Conservation (phyloP, 768 basidiomycete genomes). For the Boletus barrowsii region DNA sequence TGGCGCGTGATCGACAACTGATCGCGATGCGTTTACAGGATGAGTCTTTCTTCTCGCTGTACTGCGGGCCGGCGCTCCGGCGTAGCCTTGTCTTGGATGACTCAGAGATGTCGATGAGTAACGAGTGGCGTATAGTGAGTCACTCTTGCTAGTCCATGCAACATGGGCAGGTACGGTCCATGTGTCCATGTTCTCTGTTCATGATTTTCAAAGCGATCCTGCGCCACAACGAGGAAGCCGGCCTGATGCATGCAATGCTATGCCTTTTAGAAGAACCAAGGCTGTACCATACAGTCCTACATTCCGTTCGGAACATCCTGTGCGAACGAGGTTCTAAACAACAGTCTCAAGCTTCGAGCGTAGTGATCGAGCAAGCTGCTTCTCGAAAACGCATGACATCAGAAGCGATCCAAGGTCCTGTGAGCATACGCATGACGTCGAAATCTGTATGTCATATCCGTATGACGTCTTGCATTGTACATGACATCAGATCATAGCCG, state of each 20-base stretch:
- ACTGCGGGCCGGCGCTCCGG: background rate
- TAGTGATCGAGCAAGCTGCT: background rate
- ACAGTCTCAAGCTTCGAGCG: too few species aligned
- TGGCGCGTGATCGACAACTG: slow-evolving; percentile 1
- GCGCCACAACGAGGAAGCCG: background rate
- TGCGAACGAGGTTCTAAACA: background rate
- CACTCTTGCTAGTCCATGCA: too few species aligned
- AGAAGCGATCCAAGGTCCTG: background rate
- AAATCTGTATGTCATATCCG: background rate
- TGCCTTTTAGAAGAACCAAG: background rate
- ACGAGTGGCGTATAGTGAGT: background rate
- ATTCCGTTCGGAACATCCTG: background rate
- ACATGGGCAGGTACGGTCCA: background rate
- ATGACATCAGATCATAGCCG: background rate
- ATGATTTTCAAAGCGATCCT: slow-evolving; percentile 11
- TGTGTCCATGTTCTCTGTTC: background rate
- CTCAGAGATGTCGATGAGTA: too few species aligned
- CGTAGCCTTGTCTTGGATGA: background rate
- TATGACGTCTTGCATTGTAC: background rate
- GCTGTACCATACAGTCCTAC: background rate
- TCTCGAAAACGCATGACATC: slow-evolving; percentile 4
- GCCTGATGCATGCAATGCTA: background rate
- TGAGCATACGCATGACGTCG: background rate
- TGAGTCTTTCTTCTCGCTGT: background rate
- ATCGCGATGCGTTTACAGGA: background rate